Evolutionary conservation across 768 basidiomycete species (phyloP).

Genomic region (Psilocybe cyanescens): DNA sequence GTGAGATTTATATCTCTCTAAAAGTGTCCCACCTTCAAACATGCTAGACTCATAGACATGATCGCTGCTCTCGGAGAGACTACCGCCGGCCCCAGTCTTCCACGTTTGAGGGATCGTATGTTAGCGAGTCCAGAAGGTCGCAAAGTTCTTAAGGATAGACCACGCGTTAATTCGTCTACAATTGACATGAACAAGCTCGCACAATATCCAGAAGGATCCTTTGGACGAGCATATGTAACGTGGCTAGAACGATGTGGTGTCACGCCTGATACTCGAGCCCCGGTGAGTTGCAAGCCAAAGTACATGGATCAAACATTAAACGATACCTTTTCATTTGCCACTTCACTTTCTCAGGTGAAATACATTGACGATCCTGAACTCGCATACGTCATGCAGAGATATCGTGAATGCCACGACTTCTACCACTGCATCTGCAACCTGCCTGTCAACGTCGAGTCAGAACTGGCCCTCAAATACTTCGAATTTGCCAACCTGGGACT

Average conservation of each 20-base stretch:
- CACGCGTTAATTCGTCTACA: constrained; percentile 76
- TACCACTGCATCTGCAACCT: constrained; percentile 92
- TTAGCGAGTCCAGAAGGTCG: constrained; percentile 82
- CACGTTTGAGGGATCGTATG: constrained; percentile 78
- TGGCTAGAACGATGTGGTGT: constrained; percentile 91
- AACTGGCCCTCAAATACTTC: constrained; percentile 93
- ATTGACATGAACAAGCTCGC: constrained; percentile 73
- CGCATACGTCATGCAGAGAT: constrained; percentile 97
- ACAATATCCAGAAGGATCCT: constrained; percentile 73
- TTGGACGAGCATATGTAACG: constrained; percentile 84
- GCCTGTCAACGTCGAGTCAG: constrained; percentile 88
- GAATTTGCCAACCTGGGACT: constrained; percentile 92
- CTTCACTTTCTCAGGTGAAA: constrained; percentile 64
- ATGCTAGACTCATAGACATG: constrained; percentile 66
- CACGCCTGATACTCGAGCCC: constrained; percentile 92
- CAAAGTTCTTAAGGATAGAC: constrained; percentile 80
- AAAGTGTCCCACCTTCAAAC: constrained; percentile 8
- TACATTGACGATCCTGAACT: constrained; percentile 95
- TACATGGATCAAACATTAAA: neutral
- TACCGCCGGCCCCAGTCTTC: constrained; percentile 80
- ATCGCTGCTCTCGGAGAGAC: constrained; percentile 94
- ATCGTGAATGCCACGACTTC: constrained; percentile 97
- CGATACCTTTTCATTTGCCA: constrained; percentile 3
- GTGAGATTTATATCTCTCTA: constrained; percentile 45
- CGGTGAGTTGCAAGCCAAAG: constrained; percentile 50